Evolutionary conservation across 257 asterid genomes (phyloP), one percentile per base, ranked within the genome.

Genomic region (Nicotiana attenuata): DNA sequence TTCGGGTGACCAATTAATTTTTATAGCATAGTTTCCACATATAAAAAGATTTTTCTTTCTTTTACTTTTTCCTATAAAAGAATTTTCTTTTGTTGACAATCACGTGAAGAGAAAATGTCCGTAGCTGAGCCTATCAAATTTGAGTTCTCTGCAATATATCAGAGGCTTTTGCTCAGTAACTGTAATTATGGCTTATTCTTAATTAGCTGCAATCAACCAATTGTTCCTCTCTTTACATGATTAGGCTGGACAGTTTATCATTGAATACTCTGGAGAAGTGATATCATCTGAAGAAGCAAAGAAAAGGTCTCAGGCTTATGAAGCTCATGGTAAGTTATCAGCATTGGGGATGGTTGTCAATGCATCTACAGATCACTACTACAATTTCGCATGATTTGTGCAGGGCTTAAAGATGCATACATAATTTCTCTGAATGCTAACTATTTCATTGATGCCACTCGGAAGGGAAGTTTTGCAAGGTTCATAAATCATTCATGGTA

Each of bases 401-500:
- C 88, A 95, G 99, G 91, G 84, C 89, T 92, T 78, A 87, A 73
- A 86, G 98, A 92, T 85, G 94, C 98, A 3, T 95, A 93, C 81
- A 95, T 93, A 82, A 95, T 95, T 77, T 92, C 96, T 59, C 85
- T 92, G 61, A 82, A 91, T 89, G 88, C 97, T 31, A 92, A 91
- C 88, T 87, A 87, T 83, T 92, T 80, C 66, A 92, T 93, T 56
- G 99, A 93, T 85, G 98, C 98, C 45, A 93, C 98, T 38, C 90
- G 85, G 82, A 95, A 91, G 88, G 98, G 99, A 82, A 92, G 91
- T 89, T 84, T 95, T 53, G 97, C 99, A 13, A 92, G 98, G 84
- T 95, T 95, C 78, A 91, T 95, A 82, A 95, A 95, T 83, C 99
- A 95, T 89, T 93, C 99, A 3, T 95, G 99, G 99, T 93, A 88